phyloP scores from a whole-genome alignment of 202 grass and related monocot genomes.

The Panicum virgatum region DNA sequence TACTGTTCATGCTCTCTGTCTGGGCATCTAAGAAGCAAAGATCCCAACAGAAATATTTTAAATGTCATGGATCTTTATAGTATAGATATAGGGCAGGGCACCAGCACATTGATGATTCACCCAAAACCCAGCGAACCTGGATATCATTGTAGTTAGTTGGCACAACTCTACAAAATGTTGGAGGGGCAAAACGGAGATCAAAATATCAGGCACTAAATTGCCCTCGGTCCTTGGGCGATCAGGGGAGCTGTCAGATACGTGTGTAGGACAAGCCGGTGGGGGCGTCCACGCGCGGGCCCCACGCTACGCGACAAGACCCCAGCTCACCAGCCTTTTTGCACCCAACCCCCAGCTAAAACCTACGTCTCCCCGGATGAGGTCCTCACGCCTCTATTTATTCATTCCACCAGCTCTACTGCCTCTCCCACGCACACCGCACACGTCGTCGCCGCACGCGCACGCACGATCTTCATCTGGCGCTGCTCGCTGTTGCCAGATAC shows the following conservation, averaged over 20 bases:
- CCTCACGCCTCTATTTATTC: constrained; percentile 44
- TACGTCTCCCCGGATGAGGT: fast-evolving
- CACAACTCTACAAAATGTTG: too few relatives aligned
- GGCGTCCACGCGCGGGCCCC: constrained; percentile 40
- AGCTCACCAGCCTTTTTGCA: constrained; percentile 26
- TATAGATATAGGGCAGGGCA: background rate
- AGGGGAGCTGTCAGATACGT: constrained; percentile 82
- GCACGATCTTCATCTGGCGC: too few relatives aligned
- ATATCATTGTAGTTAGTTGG: too few relatives aligned
- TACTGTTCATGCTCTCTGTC: too few relatives aligned
- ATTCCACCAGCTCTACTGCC: background rate
- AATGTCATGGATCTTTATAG: too few relatives aligned
- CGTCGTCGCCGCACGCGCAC: background rate
- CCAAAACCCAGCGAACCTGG: background rate
- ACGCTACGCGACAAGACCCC: constrained; percentile 51
- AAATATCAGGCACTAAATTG: background rate
- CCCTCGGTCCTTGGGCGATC: constrained; percentile 24
- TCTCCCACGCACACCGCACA: background rate
- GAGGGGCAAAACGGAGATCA: background rate
- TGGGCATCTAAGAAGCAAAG: too few relatives aligned
- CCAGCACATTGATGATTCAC: background rate
- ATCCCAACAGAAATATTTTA: too few relatives aligned
- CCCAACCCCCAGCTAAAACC: background rate
- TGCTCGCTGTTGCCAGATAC: background rate
- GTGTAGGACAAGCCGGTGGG: constrained; percentile 34